A percentile compares a stretch with the other conserved stretches of the same genome.
Conservation (phyloP, 176 grass and related monocot genomes). For the Paspalum notatum region DNA sequence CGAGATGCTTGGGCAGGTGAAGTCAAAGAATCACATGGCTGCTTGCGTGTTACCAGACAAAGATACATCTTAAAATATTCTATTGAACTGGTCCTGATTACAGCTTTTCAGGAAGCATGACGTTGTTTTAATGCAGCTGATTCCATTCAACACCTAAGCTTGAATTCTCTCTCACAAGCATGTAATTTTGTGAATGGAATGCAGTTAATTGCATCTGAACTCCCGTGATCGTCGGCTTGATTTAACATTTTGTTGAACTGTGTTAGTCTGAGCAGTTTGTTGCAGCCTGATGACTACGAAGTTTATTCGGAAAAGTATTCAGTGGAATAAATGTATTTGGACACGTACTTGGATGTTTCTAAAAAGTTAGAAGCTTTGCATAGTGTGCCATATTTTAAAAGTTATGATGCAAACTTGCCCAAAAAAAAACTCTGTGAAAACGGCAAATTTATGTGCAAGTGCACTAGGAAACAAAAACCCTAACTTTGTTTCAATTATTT, state of each 20-base stretch:
- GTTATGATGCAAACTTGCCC: no score
- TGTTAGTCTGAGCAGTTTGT: not conserved
- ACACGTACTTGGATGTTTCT: no score
- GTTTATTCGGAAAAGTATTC: not conserved
- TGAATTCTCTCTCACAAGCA: not conserved
- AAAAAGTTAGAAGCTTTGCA: no score
- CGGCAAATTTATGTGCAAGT: no score
- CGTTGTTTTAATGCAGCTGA: not conserved
- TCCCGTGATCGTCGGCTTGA: not conserved
- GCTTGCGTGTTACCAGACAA: constrained; percentile 77
- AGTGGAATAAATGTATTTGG: no score
- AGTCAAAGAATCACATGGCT: constrained; percentile 66
- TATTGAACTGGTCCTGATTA: not conserved
- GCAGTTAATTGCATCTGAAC: not conserved
- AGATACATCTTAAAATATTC: constrained; percentile 32
- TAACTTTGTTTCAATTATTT: no score
- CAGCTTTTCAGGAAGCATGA: not conserved
- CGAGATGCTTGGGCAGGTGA: constrained; percentile 87
- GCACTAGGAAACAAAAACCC: no score
- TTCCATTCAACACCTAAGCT: not conserved
- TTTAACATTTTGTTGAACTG: not conserved
- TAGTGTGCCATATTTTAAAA: no score
- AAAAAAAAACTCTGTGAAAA: no score
- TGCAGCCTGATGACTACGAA: not conserved
- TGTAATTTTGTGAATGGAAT: not conserved